A percentile compares a stretch with the other conserved stretches of the same genome.
phyloP scores from a whole-genome alignment of 2,329 filamentous ascomycete species.

The Colletotrichum acutatum region DNA sequence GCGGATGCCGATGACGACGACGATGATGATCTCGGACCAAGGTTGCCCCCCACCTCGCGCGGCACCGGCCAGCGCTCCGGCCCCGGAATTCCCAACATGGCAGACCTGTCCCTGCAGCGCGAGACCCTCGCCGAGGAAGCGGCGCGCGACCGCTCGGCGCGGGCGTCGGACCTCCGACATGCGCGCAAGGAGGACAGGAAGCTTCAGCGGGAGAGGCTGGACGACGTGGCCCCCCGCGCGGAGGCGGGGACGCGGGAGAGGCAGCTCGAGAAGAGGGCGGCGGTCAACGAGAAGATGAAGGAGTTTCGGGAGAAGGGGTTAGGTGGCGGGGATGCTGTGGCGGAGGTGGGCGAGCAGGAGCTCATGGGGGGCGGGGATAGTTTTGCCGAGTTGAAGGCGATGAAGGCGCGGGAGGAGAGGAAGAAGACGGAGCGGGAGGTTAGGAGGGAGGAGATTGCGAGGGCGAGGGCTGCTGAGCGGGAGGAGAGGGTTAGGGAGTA shows the following conservation, averaged over 20 bases:
- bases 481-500: slow-evolving; percentile 79
- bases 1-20: slow-evolving; percentile 60
- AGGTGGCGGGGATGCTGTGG: slow-evolving; percentile 37
- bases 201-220: slow-evolving; percentile 76
- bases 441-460: slow-evolving; percentile 80
- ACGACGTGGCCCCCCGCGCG: slow-evolving; percentile 85
- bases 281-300: slow-evolving; percentile 77
- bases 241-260: slow-evolving; percentile 86
- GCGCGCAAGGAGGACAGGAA: slow-evolving; percentile 73
- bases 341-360: slow-evolving; percentile 76
- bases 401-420: slow-evolving; percentile 72
- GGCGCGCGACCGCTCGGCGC: slow-evolving; percentile 55
- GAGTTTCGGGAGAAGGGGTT: slow-evolving; percentile 71
- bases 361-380: slow-evolving; percentile 79
- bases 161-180: slow-evolving; percentile 64
- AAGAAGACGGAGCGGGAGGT: slow-evolving; percentile 89
- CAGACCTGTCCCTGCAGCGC: slow-evolving; percentile 76
- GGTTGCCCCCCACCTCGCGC: slow-evolving; percentile 43
- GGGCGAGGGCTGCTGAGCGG: slow-evolving; percentile 81
- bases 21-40: slow-evolving; percentile 70
- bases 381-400: slow-evolving; percentile 75
- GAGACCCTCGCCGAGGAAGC: slow-evolving; percentile 63
- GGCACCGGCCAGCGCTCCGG: slow-evolving; percentile 49
- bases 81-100: slow-evolving; percentile 74
- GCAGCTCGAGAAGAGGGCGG: slow-evolving; percentile 84